A percentile compares a stretch with the other conserved stretches of the same genome.
Conservation (phyloP, 495 filamentous ascomycete species). For the Cryomyces antarcticus region DNA sequence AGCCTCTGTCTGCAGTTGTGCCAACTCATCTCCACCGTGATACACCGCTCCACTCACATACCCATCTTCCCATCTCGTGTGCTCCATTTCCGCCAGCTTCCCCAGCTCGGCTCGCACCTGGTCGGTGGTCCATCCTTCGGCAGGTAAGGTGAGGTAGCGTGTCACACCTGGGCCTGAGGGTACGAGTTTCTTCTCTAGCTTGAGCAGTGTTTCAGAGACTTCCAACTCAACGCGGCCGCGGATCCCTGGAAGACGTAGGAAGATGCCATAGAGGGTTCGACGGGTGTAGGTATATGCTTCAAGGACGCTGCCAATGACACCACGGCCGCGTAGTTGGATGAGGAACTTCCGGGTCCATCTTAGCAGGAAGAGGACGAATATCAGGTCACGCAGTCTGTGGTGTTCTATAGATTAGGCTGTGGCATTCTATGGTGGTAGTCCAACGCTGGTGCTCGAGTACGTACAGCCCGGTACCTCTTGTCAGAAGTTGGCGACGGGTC, state of each 20-base stretch:
- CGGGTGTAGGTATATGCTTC: conserved; percentile 50
- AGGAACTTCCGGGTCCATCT: conserved; percentile 66
- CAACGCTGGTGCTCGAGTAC: too few species aligned
- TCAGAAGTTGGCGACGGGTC: conserved; percentile 8
- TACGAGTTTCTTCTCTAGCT: conserved; percentile 66
- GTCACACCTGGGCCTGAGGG: conserved; percentile 49
- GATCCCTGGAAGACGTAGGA: conserved; percentile 70
- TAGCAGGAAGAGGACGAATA: conserved; percentile 79
- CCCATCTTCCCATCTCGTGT: conserved; percentile 92
- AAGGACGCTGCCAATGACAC: conserved; percentile 56
- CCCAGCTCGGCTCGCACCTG: conserved; percentile 63
- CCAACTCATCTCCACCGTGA: conserved; percentile 70
- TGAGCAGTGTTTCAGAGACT: conserved; percentile 49
- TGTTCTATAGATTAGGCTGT: not conserved
- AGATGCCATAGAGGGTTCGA: conserved; percentile 59
- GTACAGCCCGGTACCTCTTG: too few species aligned
- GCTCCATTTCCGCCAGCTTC: conserved; percentile 64
- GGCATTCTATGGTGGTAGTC: too few species aligned
- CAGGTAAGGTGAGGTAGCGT: conserved; percentile 57
- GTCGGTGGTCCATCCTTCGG: conserved; percentile 67
- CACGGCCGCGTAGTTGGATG: conserved; percentile 73
- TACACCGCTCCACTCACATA: conserved; percentile 90
- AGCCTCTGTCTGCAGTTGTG: conserved; percentile 75
- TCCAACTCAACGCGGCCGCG: conserved; percentile 65
- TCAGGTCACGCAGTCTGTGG: conserved; percentile 47